Conservation (phyloP, 2,329 filamentous ascomycete genomes). For the Alternaria angustiovoidea region DNA sequence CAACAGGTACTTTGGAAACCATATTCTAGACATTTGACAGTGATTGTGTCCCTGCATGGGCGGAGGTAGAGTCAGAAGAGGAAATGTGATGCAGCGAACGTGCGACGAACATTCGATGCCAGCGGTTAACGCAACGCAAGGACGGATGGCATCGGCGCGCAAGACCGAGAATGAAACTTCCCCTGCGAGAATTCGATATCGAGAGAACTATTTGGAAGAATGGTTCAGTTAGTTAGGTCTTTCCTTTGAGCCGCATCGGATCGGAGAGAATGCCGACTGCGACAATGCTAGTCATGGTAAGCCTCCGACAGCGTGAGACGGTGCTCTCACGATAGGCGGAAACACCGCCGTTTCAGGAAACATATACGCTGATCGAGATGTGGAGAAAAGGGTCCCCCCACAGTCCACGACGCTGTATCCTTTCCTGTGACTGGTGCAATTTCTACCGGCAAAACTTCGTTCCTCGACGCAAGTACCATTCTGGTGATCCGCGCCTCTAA, state of each 20-base stretch:
- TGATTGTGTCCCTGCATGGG: constrained; percentile 8
- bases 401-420: constrained; percentile 10
- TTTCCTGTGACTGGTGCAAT: constrained; percentile 16
- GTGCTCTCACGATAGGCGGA: constrained; percentile 1
- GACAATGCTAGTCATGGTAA: neutral
- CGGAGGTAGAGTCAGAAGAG: constrained; percentile 5
- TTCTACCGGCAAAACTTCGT: constrained; percentile 12
- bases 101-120: constrained; percentile 11
- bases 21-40: neutral
- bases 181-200: neutral
- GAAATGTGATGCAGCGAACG: neutral
- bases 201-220: neutral
- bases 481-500: neutral
- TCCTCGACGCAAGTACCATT: constrained; percentile 2
- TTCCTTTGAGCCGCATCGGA: constrained; percentile 15
- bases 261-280: constrained; percentile 10
- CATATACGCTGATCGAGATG: constrained; percentile 9
- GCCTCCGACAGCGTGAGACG: neutral
- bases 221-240: neutral
- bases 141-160: constrained; percentile 1
- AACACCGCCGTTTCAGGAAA: neutral
- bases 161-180: neutral
- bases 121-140: neutral
- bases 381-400: constrained; percentile 8
- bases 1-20: constrained; percentile 18